Conservation (phyloP, 192 early-diverging fungal genomes). For the Pilobolus umbonatus region DNA sequence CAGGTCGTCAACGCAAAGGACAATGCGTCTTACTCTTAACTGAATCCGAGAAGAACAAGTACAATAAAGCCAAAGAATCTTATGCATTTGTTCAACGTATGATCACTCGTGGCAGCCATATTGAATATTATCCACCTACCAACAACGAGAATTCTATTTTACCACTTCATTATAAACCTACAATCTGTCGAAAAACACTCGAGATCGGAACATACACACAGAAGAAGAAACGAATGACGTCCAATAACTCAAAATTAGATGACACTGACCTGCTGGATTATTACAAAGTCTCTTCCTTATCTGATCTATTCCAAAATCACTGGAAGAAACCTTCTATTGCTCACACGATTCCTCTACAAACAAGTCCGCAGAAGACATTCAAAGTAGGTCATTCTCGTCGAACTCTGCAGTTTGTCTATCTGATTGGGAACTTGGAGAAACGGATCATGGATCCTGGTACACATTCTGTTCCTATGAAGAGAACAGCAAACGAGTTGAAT, state of each 20-base stretch:
- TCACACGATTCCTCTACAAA: background rate
- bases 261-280: background rate
- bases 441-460: slow-evolving; percentile 8
- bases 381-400: slow-evolving; percentile 1
- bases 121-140: slow-evolving; percentile 39
- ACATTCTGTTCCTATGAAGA: background rate
- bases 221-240: slow-evolving; percentile 17
- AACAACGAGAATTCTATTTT: slow-evolving; percentile 47
- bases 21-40: slow-evolving; percentile 59
- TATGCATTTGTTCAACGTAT: slow-evolving; percentile 65
- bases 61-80: slow-evolving; percentile 42
- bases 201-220: slow-evolving; percentile 42
- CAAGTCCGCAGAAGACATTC: background rate
- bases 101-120: slow-evolving; percentile 46
- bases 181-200: slow-evolving; percentile 42
- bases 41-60: slow-evolving; percentile 60
- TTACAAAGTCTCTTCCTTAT: background rate
- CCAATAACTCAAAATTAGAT: slow-evolving; percentile 1
- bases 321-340: slow-evolving; percentile 2
- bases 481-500: background rate
- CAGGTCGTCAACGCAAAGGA: slow-evolving; percentile 73
- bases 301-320: background rate
- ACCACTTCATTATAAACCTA: slow-evolving; percentile 42
- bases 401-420: background rate
- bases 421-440: slow-evolving; percentile 11